Evolutionary conservation across 331 rosid species (phyloP), one percentile per base, ranked within the genome.

Genomic region (Rosa hybrid): DNA sequence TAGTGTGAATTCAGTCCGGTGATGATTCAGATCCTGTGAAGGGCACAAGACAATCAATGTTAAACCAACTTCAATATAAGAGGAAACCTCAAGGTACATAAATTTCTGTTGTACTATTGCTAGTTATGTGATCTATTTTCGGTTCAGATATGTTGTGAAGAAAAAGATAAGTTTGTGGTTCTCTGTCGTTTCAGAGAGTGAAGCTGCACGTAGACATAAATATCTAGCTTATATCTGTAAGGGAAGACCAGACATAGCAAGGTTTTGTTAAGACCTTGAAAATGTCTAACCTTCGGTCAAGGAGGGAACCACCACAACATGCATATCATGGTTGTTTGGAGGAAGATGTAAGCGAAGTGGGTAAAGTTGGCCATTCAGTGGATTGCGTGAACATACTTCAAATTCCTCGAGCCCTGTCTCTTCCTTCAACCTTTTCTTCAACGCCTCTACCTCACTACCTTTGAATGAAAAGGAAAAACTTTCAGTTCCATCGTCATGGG

Each of bases 271-370:
- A 75, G 60, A 49, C 48, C 46, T 51, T 27, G 10, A 62, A 21
- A 76, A 27, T 9, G 21, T 21, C 75, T 73, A 25, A 88, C 90
- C 84, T 80, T 65, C 7, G 57, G 85, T 75, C 1, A 84, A 76
- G 13, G 90, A 83, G 56, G 90, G 93, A 84, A 95, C 91, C 11
- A 95, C 81, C 23, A 95, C 88, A 8, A 95, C 85, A 42, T 92
- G 96, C 92, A 93, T 83, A 18, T 89, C 90, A 23, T 74, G 7
- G 16, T 90, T 88, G 85, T 91, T 89, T 7, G 99, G 99, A 54
- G 98, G 99, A 51, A 95, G 88, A 41, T 93, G 99, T 21, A 93
- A 84, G 74, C 83, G 92, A 54, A 92, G 91, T 1, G 98, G 98
- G 77, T 84, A 90, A 3, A 94, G 97, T 79, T 90, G 84, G 8